Base-by-base conservation (phyloP, 441 rosid genomes). In the Adansonia gregorii region DNA sequence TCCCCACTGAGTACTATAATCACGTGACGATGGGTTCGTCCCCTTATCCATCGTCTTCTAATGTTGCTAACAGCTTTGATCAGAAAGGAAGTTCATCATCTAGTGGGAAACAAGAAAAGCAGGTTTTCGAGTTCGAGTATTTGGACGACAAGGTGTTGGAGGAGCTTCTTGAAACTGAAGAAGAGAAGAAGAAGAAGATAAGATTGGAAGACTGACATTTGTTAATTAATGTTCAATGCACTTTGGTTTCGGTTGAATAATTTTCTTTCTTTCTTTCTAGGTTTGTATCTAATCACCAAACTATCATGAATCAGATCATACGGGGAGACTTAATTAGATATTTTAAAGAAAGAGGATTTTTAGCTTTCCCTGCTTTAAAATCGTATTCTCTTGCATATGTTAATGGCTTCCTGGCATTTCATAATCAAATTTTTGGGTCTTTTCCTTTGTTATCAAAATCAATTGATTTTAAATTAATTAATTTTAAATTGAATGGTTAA, bases 121-220 rank as follows among this genome's bases (percentile, higher is more conserved):
- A 83, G 81, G 91, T 89, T 31, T 63, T 89, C 10, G 93, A 88
- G 84, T 80, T 89, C 19, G 93, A 89, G 87, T 89, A n/a, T 67
- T 76, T 88, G 82, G 93, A 89, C 78, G 89, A 88, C 35, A 80
- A 77, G 76, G 84, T 88, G 12, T 67, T 89, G 83, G 93, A 89
- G 59, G 91, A 89, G 51, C 89, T 89, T 79, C 93, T 89, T 68
- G 85, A 86, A 67, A 61, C 82, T 20, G 88, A 85, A 60, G 87
- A 87, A 11, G 83, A 88, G 78, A 82, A 77, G 77, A 83, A 78
- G 78, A 85, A 80, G 52, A 48, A 74, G 39, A 35, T 35, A 35
- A 35, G 39, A 75, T 75, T 5, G 31, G 67, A 60, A 17, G 83
- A 15, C 43, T 77, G 74, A 74, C 7, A 31, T 15, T 64, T 64